phyloP scores from a whole-genome alignment of 805 yeast genomes.

The Komagataella kurtzmanii region DNA sequence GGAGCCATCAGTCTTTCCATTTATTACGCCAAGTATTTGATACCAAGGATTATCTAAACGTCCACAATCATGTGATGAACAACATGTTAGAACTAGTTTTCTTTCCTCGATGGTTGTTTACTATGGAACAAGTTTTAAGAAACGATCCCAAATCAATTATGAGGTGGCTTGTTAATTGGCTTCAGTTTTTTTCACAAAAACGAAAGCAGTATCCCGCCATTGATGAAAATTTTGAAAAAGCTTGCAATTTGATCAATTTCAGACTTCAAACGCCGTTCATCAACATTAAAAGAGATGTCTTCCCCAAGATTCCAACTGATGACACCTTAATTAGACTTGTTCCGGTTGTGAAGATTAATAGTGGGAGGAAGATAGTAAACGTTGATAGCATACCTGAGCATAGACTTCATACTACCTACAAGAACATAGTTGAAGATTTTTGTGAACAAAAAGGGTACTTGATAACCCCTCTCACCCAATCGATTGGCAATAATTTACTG shows the following conservation, averaged over 20 bases:
- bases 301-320: not conserved
- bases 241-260: not conserved
- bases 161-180: not conserved
- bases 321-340: not conserved
- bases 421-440: slow-evolving; percentile 49
- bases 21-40: not conserved
- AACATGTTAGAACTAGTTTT: not conserved
- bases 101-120: not conserved
- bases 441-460: slow-evolving; percentile 38
- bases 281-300: not conserved
- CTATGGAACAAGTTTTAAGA: not conserved
- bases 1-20: not conserved
- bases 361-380: not conserved
- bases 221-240: not conserved
- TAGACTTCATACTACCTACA: slow-evolving; percentile 30
- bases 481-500: slow-evolving; percentile 19
- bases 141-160: not conserved
- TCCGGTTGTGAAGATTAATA: not conserved
- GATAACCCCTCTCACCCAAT: slow-evolving; percentile 20
- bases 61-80: not conserved
- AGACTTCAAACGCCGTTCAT: not conserved
- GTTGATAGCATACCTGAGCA: slow-evolving; percentile 25
- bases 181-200: not conserved
- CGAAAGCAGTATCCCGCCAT: not conserved
- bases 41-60: not conserved